These are phyloP conservation scores for Phytopythium litorale DNA, from an alignment of 352 stramenopile genomes.

Conservation along the genomic window DNA sequence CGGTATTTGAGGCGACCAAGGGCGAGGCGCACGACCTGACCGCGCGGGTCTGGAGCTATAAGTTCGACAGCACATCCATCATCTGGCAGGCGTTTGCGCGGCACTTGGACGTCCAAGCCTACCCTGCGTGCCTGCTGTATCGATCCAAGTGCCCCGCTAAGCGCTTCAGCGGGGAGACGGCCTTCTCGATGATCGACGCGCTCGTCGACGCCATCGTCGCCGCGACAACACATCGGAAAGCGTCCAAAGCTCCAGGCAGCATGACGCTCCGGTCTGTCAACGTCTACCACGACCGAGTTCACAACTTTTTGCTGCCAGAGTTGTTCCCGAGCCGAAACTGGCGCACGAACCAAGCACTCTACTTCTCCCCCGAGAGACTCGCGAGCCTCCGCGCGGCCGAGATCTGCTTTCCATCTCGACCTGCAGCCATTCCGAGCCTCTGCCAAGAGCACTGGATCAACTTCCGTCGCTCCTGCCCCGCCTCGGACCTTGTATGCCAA, in stretches of 20 bases:
- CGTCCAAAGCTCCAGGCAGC: background rate
- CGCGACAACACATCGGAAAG: background rate
- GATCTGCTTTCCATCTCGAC: constrained; percentile 16
- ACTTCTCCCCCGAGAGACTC: constrained; percentile 25
- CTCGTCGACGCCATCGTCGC: constrained; percentile 16
- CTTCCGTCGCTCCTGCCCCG: constrained; percentile 13
- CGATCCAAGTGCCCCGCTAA: constrained; percentile 6
- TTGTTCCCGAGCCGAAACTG: constrained; percentile 30
- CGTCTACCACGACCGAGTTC: constrained; percentile 30
- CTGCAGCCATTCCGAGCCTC: background rate
- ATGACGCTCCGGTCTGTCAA: constrained; percentile 17
- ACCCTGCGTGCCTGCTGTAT: constrained; percentile 30
- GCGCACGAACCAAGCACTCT: constrained; percentile 29
- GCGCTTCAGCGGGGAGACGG: constrained; percentile 15
- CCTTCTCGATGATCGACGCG: constrained; percentile 34
- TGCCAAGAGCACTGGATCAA: constrained; percentile 27
- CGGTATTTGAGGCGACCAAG: constrained; percentile 18
- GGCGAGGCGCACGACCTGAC: constrained; percentile 11
- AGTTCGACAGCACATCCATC: constrained; percentile 36
- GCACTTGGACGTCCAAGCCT: constrained; percentile 14
- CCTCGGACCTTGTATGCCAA: constrained; percentile 2
- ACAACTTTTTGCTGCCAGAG: constrained; percentile 32
- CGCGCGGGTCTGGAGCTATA: constrained; percentile 29
- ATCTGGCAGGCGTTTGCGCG: constrained; percentile 22
- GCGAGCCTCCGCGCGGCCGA: background rate